phyloP scores from a whole-genome alignment of 1,284 basidiomycete species.

The Sphagnurus paluster region DNA sequence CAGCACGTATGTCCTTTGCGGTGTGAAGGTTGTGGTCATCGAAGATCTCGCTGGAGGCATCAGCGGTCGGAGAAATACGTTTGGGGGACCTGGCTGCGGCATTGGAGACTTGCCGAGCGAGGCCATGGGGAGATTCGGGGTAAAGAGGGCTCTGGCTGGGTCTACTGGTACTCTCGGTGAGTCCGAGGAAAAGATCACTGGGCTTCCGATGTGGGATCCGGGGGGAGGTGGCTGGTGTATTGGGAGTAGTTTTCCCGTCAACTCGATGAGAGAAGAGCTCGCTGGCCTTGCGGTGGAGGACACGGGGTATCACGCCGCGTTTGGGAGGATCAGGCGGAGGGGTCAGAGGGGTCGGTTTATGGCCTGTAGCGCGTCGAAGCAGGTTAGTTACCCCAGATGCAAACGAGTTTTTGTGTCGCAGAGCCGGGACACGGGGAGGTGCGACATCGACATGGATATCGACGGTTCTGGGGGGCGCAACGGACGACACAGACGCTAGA shows the following conservation, averaged over 20 bases:
- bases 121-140: conserved; percentile 9
- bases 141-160: conserved; percentile 16
- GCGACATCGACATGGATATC: conserved; percentile 17
- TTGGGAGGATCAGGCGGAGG: conserved; percentile 24
- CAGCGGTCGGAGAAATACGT: conserved; percentile 13
- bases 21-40: conserved; percentile 52
- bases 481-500: conserved; percentile 3
- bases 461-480: conserved; percentile 2
- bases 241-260: conserved; percentile 14
- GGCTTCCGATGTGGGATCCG: conserved; percentile 12
- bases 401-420: conserved; percentile 49
- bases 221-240: conserved; percentile 17
- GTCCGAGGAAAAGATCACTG: conserved; percentile 14
- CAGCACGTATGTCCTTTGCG: conserved; percentile 55
- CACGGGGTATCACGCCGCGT: conserved; percentile 36
- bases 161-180: conserved; percentile 10
- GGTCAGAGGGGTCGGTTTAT: conserved; percentile 33
- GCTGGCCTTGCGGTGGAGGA: conserved; percentile 40
- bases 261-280: conserved; percentile 23
- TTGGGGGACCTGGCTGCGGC: conserved; percentile 11
- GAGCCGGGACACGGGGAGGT: conserved; percentile 31
- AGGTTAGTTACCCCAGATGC: conserved; percentile 55
- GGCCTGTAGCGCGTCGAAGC: conserved; percentile 49
- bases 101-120: conserved; percentile 17
- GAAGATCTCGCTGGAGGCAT: conserved; percentile 34